Evolutionary conservation across 1,139 yeast genomes (phyloP).

Genomic region (Protomyces lactucae-debilis): DNA sequence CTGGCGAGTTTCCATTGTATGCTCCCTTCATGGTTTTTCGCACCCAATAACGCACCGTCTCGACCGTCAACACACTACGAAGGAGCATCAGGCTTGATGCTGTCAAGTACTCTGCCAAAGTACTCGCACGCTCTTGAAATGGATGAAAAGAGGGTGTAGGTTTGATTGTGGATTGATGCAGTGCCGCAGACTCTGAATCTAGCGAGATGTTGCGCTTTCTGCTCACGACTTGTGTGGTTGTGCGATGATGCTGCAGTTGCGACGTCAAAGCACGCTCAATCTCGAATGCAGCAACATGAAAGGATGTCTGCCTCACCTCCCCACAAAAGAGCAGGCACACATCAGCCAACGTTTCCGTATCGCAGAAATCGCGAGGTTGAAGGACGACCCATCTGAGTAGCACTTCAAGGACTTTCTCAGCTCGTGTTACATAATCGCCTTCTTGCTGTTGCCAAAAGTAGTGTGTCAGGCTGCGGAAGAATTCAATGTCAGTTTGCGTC

Average conservation of each 20-base stretch:
- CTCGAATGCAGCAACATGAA: background rate
- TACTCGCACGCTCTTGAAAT: background rate
- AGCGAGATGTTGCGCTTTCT: background rate
- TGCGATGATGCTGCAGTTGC: background rate
- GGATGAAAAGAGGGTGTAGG: background rate
- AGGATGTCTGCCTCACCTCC: background rate
- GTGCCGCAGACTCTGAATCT: background rate
- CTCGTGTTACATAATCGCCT: background rate
- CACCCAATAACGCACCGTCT: background rate
- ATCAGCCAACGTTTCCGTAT: background rate
- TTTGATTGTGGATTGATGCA: background rate
- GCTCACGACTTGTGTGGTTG: background rate
- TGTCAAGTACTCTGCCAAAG: background rate
- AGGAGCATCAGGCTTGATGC: background rate
- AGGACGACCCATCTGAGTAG: background rate
- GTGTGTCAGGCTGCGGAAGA: background rate
- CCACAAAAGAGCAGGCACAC: background rate
- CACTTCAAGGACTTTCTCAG: background rate
- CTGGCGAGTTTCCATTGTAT: background rate
- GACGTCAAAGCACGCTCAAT: background rate
- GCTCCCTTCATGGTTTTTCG: background rate
- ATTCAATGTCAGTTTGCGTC: background rate
- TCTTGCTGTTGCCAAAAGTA: background rate
- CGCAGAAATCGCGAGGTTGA: background rate
- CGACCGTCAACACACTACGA: background rate